Evolutionary conservation across 1,284 basidiomycete species (phyloP).

Genomic region (Malassezia furfur): DNA sequence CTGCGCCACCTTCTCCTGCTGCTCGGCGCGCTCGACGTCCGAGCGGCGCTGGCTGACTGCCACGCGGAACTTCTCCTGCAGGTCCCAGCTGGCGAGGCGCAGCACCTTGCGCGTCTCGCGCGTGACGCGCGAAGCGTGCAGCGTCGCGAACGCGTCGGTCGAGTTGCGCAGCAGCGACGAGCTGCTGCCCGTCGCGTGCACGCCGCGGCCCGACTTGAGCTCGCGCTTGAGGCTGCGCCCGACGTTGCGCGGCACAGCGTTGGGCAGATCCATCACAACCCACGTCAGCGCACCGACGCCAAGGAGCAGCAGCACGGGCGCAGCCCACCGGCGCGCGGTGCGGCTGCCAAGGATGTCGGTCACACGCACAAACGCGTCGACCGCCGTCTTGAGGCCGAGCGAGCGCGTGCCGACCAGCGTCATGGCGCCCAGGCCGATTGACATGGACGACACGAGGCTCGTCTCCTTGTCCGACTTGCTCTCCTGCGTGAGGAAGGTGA

Average conservation of each 20-base stretch:
- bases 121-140: constrained; percentile 63
- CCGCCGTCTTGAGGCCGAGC: constrained; percentile 54
- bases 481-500: constrained; percentile 25
- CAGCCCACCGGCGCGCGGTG: constrained; percentile 73
- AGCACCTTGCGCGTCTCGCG: constrained; percentile 90
- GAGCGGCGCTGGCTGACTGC: constrained; percentile 67
- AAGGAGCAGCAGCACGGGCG: constrained; percentile 66
- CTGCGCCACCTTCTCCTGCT: constrained; percentile 33
- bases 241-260: constrained; percentile 75
- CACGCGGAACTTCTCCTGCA: constrained; percentile 69
- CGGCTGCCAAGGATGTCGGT: constrained; percentile 69
- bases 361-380: constrained; percentile 38
- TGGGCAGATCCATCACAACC: constrained; percentile 77
- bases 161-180: constrained; percentile 9
- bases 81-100: constrained; percentile 80
- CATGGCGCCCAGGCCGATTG: constrained; percentile 58
- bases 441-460: constrained; percentile 26
- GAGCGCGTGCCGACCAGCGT: constrained; percentile 75
- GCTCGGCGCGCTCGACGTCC: constrained; percentile 44
- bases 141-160: constrained; percentile 56
- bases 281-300: constrained; percentile 70
- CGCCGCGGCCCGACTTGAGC: constrained; percentile 17
- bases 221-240: constrained; percentile 35
- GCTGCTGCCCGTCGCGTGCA: neutral
- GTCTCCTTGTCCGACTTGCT: constrained; percentile 47